phyloP scores from a whole-genome alignment of 495 filamentous ascomycete genomes.

The Chlorociboria aeruginascens region DNA sequence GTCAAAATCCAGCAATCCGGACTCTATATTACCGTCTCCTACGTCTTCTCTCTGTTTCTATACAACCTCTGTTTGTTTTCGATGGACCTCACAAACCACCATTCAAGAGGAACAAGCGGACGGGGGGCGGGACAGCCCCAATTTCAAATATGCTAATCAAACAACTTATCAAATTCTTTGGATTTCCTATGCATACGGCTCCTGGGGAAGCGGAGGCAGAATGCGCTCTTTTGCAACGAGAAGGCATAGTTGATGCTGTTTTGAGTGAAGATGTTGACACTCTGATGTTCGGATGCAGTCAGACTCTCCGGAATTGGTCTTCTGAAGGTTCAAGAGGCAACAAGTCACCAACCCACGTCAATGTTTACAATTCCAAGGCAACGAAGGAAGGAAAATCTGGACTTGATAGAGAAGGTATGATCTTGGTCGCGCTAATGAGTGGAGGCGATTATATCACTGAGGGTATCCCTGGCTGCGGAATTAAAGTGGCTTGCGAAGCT shows the following conservation, averaged over 20 bases:
- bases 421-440: slow-evolving; percentile 88
- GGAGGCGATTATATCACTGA: slow-evolving; percentile 91
- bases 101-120: slow-evolving; percentile 75
- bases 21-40: slow-evolving; percentile 89
- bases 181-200: slow-evolving; percentile 73
- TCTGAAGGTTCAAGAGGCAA: slow-evolving; percentile 49
- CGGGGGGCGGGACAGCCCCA: slow-evolving; percentile 31
- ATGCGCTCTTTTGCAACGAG: slow-evolving; percentile 74
- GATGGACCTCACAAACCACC: slow-evolving; percentile 83
- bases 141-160: slow-evolving; percentile 52
- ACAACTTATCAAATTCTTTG: slow-evolving; percentile 72
- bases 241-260: slow-evolving; percentile 85
- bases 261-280: slow-evolving; percentile 97
- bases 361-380: slow-evolving; percentile 50
- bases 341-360: slow-evolving; percentile 75
- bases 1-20: slow-evolving; percentile 79
- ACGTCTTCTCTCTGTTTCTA: slow-evolving; percentile 64
- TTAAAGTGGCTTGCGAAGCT: slow-evolving; percentile 79
- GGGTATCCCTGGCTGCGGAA: slow-evolving; percentile 77
- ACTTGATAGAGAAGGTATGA: slow-evolving; percentile 79
- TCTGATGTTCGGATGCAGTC: slow-evolving; percentile 86
- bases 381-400: slow-evolving; percentile 38
- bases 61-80: slow-evolving; percentile 91
- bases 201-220: slow-evolving; percentile 97
- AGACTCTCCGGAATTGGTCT: slow-evolving; percentile 74